Conservation (phyloP, 805 yeast genomes). For the Pichia paraexigua region DNA sequence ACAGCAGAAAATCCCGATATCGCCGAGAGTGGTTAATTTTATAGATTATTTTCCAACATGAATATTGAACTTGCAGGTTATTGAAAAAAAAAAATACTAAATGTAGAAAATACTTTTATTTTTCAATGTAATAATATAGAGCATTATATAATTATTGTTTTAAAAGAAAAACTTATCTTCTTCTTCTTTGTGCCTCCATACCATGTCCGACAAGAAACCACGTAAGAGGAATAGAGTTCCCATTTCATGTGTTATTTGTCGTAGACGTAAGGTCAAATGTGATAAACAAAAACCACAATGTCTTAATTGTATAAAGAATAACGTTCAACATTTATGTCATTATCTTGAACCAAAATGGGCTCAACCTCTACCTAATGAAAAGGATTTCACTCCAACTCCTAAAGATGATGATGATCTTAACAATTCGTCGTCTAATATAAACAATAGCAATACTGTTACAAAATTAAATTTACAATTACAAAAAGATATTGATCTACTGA, state of each 20-base stretch:
- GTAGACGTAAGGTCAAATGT: constrained; percentile 34
- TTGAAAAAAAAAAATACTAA: not conserved
- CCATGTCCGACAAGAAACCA: constrained; percentile 16
- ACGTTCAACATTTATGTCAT: constrained; percentile 50
- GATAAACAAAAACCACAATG: constrained; percentile 46
- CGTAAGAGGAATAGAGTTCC: constrained; percentile 33
- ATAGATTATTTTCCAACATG: not conserved
- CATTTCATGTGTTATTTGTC: constrained; percentile 32
- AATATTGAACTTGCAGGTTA: not conserved
- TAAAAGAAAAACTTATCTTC: not conserved
- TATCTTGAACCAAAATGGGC: constrained; percentile 59
- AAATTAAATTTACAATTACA: constrained; percentile 9
- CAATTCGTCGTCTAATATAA: too few relatives aligned
- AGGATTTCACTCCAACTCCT: not conserved
- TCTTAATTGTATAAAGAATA: constrained; percentile 47
- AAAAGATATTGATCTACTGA: constrained; percentile 19
- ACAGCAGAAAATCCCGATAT: not conserved
- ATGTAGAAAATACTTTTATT: not conserved
- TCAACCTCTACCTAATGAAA: constrained; percentile 21
- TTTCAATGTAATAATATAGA: too few relatives aligned
- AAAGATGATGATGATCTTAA: not conserved
- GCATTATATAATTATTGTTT: too few relatives aligned
- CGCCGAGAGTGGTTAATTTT: not conserved
- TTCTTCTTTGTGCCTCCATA: not conserved
- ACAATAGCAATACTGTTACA: not conserved